Conservation (phyloP, 495 filamentous ascomycete species). For the Oidiodendron maius region DNA sequence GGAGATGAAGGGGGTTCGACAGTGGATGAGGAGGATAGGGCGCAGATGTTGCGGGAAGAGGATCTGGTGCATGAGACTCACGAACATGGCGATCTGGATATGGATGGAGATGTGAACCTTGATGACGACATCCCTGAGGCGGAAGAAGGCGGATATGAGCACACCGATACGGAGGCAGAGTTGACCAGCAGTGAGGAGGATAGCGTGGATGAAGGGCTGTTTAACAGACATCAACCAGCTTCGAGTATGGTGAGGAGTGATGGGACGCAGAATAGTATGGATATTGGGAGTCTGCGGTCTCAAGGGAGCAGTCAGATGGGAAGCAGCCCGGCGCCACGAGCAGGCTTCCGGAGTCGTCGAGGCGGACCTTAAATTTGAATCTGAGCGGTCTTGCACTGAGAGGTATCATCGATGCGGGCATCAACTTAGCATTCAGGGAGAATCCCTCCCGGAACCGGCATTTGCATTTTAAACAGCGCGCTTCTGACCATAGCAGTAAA, state of each 20-base stretch:
- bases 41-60: slow-evolving; percentile 48
- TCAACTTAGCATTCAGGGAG: neutral
- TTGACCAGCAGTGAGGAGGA: slow-evolving; percentile 38
- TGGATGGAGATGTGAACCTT: slow-evolving; percentile 53
- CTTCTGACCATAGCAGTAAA: slow-evolving; percentile 5
- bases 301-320: slow-evolving; percentile 38
- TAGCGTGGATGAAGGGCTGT: slow-evolving; percentile 14
- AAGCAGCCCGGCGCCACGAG: slow-evolving; percentile 33
- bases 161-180: slow-evolving; percentile 80
- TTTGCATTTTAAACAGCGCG: slow-evolving; percentile 6
- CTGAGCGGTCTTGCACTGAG: no score
- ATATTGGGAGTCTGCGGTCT: slow-evolving; percentile 43
- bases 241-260: slow-evolving; percentile 31
- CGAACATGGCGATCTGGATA: slow-evolving; percentile 28
- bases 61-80: slow-evolving; percentile 30
- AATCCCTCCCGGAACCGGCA: neutral
- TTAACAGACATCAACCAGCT: neutral
- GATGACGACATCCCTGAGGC: slow-evolving; percentile 66
- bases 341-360: neutral
- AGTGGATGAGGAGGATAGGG: slow-evolving; percentile 29
- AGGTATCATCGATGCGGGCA: no score
- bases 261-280: slow-evolving; percentile 40
- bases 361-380: neutral
- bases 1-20: slow-evolving; percentile 25
- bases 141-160: slow-evolving; percentile 54